A percentile compares a stretch with the other conserved stretches of the same genome.
Evolutionary conservation across 78 protist genomes (phyloP).

Genomic region (Dictyostelium citrinum): DNA sequence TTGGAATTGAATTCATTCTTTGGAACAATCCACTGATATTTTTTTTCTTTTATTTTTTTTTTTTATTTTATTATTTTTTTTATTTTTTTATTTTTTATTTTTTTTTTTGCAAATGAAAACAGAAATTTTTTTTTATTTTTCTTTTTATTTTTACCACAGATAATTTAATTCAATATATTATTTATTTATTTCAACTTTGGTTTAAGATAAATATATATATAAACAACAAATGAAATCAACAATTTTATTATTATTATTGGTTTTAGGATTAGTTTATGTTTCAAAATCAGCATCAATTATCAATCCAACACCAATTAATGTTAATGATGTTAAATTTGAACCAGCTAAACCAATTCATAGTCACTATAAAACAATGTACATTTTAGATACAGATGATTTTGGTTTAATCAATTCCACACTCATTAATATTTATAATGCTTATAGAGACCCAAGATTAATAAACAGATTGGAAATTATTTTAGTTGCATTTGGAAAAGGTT

Average conservation of each 20-base stretch:
- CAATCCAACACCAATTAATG: not conserved
- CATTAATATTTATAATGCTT: conserved; percentile 10
- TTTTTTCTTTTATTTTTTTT: not conserved
- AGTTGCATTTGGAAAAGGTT: not conserved
- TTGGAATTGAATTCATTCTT: not conserved
- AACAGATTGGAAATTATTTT: not conserved
- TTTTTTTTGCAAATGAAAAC: not conserved
- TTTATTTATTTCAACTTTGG: not conserved
- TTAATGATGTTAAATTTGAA: not conserved
- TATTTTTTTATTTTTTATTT: not conserved
- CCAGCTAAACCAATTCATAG: conserved; percentile 12
- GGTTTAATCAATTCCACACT: conserved; percentile 1
- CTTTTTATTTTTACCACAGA: not conserved
- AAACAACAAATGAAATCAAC: not conserved
- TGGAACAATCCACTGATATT: not conserved
- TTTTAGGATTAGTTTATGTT: not conserved
- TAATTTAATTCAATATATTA: no score
- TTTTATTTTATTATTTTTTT: not conserved
- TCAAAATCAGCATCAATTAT: not conserved
- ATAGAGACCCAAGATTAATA: not conserved
- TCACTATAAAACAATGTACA: conserved; percentile 1
- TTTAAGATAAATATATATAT: not conserved
- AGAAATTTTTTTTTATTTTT: not conserved
- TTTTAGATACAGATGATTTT: conserved; percentile 1
- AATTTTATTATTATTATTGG: not conserved